A percentile compares a stretch with the other conserved stretches of the same genome.
These are phyloP conservation scores for Cenchrus americanus DNA, from an alignment of 176 grass and related monocot genomes.

Conservation along the genomic window DNA sequence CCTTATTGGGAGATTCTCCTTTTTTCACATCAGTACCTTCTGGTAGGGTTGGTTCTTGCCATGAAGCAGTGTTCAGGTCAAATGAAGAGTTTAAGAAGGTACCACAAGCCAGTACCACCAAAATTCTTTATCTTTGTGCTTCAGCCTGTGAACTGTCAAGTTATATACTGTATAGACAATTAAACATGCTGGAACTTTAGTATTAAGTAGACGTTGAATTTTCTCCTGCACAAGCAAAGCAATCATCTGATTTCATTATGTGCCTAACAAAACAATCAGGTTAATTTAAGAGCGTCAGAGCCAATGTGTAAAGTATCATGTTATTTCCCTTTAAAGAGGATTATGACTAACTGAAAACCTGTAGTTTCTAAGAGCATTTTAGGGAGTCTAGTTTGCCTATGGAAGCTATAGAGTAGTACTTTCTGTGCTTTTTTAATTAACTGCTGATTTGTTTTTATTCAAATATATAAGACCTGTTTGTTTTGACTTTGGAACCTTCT, in stretches of 20 bases:
- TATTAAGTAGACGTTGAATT: not conserved
- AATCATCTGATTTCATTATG: slow-evolving; percentile 15
- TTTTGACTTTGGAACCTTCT: slow-evolving; percentile 15
- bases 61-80: slow-evolving; percentile 81
- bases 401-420: not conserved
- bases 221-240: slow-evolving; percentile 6
- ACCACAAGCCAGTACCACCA: not conserved
- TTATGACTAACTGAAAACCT: slow-evolving; percentile 7
- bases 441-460: not conserved
- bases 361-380: not conserved
- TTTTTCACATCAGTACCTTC: slow-evolving; percentile 98
- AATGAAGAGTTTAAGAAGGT: slow-evolving; percentile 98
- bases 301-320: not conserved
- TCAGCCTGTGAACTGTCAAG: not conserved
- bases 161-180: slow-evolving; percentile 5
- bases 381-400: not conserved
- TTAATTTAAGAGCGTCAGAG: slow-evolving; percentile 1
- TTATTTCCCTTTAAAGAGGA: not conserved
- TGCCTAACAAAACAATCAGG: not conserved
- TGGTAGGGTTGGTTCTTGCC: slow-evolving; percentile 85
- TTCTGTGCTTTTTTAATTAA: not conserved
- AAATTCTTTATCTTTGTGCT: slow-evolving; percentile 25
- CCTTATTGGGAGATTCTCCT: slow-evolving; percentile 77
- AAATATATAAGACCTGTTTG: slow-evolving; percentile 13
- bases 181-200: slow-evolving; percentile 5